A percentile compares a stretch with the other conserved stretches of the same genome.
These are phyloP conservation scores for Penicillium sp. DNA, from an alignment of 2,329 filamentous ascomycete species.

Conservation along the genomic window DNA sequence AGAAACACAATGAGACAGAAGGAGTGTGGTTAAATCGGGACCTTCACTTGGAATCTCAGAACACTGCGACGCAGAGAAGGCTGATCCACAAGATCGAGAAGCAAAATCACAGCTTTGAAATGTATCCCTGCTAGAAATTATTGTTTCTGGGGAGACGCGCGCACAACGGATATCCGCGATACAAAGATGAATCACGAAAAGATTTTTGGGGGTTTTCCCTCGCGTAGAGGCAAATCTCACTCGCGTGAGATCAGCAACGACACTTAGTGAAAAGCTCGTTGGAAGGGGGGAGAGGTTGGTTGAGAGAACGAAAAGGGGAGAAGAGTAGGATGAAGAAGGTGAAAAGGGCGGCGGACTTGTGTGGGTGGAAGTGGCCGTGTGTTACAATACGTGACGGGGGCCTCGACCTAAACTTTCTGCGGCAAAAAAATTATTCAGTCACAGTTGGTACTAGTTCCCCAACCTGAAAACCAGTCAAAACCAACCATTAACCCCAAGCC, in stretches of 20 bases:
- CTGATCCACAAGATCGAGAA: slow-evolving; percentile 4
- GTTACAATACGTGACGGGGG: slow-evolving; percentile 45
- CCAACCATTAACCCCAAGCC: background rate
- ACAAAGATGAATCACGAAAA: slow-evolving; percentile 12
- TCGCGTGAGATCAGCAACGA: slow-evolving; percentile 41
- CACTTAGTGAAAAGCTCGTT: slow-evolving; percentile 56
- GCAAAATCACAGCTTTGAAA: background rate
- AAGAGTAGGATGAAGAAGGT: slow-evolving; percentile 15
- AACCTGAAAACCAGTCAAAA: background rate
- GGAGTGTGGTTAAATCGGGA: slow-evolving; percentile 17
- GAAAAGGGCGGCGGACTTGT: slow-evolving; percentile 9
- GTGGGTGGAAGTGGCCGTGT: slow-evolving; percentile 43
- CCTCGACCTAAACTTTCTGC: slow-evolving; percentile 41
- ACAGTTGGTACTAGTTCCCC: background rate
- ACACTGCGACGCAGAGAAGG: background rate
- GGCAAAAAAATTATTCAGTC: background rate
- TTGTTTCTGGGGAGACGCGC: background rate
- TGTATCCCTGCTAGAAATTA: background rate
- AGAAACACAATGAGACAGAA: slow-evolving; percentile 27
- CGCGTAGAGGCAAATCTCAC: slow-evolving; percentile 28
- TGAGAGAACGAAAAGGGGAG: slow-evolving; percentile 22
- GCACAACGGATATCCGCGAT: slow-evolving; percentile 5
- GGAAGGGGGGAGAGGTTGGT: slow-evolving; percentile 16
- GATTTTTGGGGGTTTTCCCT: slow-evolving; percentile 18
- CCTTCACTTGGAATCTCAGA: background rate